These are phyloP conservation scores for Pholiota adiposa DNA, from an alignment of 1,284 basidiomycete species.

Conservation along the genomic window DNA sequence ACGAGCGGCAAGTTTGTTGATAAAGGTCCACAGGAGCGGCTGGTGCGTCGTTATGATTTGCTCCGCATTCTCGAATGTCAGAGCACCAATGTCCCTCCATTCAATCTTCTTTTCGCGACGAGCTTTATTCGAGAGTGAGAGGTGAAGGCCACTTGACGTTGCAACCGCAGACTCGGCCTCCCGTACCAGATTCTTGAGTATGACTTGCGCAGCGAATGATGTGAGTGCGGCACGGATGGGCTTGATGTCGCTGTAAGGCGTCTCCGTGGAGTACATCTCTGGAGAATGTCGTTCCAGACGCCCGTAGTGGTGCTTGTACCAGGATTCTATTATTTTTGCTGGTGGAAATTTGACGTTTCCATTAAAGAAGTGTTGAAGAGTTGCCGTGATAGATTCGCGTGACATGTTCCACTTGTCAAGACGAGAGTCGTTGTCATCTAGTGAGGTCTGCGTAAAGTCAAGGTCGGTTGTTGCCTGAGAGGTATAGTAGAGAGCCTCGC, in stretches of 20 bases:
- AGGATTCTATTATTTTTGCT: constrained; percentile 17
- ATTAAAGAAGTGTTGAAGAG: constrained; percentile 19
- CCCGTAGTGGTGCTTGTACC: constrained; percentile 23
- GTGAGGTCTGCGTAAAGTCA: background rate
- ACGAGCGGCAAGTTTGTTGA: constrained; percentile 11
- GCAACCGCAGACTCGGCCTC: constrained; percentile 26
- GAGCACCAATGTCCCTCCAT: constrained; percentile 26
- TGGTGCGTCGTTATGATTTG: constrained; percentile 17
- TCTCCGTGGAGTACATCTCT: constrained; percentile 19
- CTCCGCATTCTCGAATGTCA: constrained; percentile 17
- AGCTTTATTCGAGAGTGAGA: background rate
- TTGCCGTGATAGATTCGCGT: constrained; percentile 5
- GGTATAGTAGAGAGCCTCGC: constrained; percentile 9
- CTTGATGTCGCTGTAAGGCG: constrained; percentile 23
- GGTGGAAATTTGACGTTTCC: constrained; percentile 14
- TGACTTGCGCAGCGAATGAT: constrained; percentile 29
- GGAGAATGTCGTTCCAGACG: constrained; percentile 7
- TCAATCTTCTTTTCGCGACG: background rate
- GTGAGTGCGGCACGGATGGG: constrained; percentile 27
- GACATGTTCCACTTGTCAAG: no score
- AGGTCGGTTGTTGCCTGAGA: background rate
- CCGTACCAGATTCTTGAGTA: constrained; percentile 16
- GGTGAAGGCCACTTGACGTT: constrained; percentile 20
- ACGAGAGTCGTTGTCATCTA: background rate
- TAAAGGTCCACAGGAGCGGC: constrained; percentile 17